Percentiles rank a stretch among this genome's conserved stretches.
Evolutionary conservation across 805 yeast species (phyloP).

Genomic region (Candida schatavii): DNA sequence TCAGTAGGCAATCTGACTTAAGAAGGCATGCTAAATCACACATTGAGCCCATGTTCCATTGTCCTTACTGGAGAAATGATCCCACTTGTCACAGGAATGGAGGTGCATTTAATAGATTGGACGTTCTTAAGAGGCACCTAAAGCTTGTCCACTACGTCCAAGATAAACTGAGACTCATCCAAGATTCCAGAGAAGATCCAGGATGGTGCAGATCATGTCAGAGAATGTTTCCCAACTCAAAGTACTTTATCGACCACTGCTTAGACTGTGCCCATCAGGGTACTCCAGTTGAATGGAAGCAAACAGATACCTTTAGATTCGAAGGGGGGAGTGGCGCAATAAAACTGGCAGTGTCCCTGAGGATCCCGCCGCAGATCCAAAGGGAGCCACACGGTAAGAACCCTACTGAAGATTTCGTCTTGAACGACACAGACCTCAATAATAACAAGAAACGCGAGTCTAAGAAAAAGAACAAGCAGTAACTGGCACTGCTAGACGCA

Average conservation of each 20-base stretch:
- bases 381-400: too few relatives aligned
- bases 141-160: conserved; percentile 65
- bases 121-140: conserved; percentile 71
- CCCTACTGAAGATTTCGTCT: too few relatives aligned
- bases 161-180: conserved; percentile 31
- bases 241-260: conserved; percentile 63
- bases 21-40: conserved; percentile 68
- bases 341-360: too few relatives aligned
- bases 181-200: conserved; percentile 43
- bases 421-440: too few relatives aligned
- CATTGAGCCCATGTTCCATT: conserved; percentile 60
- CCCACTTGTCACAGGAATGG: conserved; percentile 74
- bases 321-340: too few relatives aligned
- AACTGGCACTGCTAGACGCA: too few relatives aligned
- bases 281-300: conserved; percentile 22
- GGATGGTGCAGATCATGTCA: conserved; percentile 72
- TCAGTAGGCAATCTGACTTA: conserved; percentile 65
- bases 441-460: not conserved
- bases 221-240: conserved; percentile 50
- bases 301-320: conserved; percentile 1
- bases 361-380: too few relatives aligned
- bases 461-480: not conserved
- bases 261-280: conserved; percentile 51
- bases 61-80: conserved; percentile 70
- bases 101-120: conserved; percentile 71